These are phyloP conservation scores for Abrus pulchellus DNA, from an alignment of 306 rosid genomes.

Conservation along the genomic window DNA sequence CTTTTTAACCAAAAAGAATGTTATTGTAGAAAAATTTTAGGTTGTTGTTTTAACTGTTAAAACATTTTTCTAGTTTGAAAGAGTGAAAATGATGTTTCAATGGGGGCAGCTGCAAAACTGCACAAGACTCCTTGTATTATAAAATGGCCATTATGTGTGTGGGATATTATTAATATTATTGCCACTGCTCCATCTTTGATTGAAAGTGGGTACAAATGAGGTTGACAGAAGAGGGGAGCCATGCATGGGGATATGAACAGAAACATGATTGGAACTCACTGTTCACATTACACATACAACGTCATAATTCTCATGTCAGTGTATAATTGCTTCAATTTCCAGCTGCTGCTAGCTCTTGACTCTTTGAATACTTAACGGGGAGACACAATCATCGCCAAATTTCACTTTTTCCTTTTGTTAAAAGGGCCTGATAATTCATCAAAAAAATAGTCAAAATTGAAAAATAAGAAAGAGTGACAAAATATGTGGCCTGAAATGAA, in stretches of 20 bases:
- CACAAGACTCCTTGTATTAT: conserved; percentile 49
- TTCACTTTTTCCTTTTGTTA: conserved; percentile 36
- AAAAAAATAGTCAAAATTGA: neutral
- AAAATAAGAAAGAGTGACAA: neutral
- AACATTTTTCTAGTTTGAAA: neutral
- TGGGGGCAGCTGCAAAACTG: conserved; percentile 41
- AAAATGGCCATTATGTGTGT: conserved; percentile 42
- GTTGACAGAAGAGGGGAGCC: conserved; percentile 54
- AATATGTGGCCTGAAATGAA: neutral
- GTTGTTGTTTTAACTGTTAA: too few relatives aligned
- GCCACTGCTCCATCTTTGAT: conserved; percentile 32
- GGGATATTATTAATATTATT: conserved; percentile 38
- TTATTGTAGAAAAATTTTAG: too few relatives aligned
- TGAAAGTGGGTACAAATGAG: conserved; percentile 46
- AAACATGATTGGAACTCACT: conserved; percentile 73
- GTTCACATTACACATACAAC: conserved; percentile 50
- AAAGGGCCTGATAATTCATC: neutral
- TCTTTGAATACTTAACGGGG: conserved; percentile 12
- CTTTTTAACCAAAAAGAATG: neutral
- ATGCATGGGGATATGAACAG: conserved; percentile 56
- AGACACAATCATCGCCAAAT: conserved; percentile 29
- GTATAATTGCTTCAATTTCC: conserved; percentile 15
- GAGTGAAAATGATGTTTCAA: conserved; percentile 52
- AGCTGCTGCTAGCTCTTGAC: conserved; percentile 35
- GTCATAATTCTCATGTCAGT: conserved; percentile 51